Percentiles rank a stretch among this genome's conserved stretches.
These are phyloP conservation scores for Glycine latifolia DNA, from an alignment of 306 rosid species.

Conservation along the genomic window DNA sequence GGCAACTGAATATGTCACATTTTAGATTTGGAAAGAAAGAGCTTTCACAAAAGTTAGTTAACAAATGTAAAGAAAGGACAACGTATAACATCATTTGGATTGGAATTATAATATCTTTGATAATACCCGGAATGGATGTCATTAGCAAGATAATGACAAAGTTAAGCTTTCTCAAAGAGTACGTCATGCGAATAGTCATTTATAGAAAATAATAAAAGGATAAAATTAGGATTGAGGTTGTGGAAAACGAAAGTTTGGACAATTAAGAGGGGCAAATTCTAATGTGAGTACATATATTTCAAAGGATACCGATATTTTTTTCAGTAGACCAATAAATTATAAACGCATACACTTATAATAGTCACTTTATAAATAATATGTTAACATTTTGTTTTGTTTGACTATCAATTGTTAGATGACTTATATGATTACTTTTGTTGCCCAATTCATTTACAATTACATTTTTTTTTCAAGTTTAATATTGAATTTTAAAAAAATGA, in stretches of 20 bases:
- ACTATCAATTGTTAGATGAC: too few species aligned
- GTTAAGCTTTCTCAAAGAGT: background rate
- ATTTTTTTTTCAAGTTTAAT: too few species aligned
- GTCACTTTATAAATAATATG: too few species aligned
- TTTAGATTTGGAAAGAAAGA: background rate
- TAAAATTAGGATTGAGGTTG: background rate
- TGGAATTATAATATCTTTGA: slow-evolving; percentile 1
- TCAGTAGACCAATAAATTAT: too few species aligned
- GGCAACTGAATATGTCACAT: background rate
- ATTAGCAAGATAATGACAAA: slow-evolving; percentile 38
- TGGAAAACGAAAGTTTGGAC: background rate
- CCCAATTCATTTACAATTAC: too few species aligned
- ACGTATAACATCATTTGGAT: background rate
- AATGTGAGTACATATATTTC: background rate
- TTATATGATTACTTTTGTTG: too few species aligned
- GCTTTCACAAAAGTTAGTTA: background rate
- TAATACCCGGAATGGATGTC: slow-evolving; percentile 4
- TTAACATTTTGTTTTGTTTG: too few species aligned
- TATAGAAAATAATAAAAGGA: slow-evolving; percentile 10
- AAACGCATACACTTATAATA: too few species aligned
- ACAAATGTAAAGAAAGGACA: slow-evolving; percentile 3
- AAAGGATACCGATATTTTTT: too few species aligned
- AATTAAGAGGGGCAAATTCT: background rate
- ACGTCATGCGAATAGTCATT: background rate
- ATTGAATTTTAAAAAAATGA: too few species aligned